Evolutionary conservation across 257 asterid species (phyloP), one percentile per base, ranked within the genome.

Genomic region (Coffea eugenioides): DNA sequence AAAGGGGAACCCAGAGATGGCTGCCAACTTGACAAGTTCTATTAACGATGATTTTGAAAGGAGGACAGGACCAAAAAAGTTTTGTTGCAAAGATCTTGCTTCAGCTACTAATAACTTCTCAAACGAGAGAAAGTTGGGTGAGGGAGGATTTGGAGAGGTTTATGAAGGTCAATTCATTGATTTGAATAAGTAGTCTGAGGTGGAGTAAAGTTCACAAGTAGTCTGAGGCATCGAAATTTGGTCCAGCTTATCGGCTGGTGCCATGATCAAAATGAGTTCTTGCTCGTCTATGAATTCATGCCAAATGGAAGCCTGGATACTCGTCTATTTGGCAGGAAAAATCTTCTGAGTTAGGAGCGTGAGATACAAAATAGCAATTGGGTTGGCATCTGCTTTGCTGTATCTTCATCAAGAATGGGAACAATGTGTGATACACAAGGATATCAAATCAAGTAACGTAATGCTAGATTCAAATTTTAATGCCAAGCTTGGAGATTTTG

Each of bases 341-440:
- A 15, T 31, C 79, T 80, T 71, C 86, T 84, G 7, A 62, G 51
- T 9, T 87, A 86, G 34, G 88, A 71, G 31, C 25, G 36, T 69
- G 41, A 84, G 90, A 61, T 80, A 87, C 57, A 87, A 82, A 74
- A 84, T 80, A 11, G 65, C 82, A 31, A 69, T 74, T 1, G 88
- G 90, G 6, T 73, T 84, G 68, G 88, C 90, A 21, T 82, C 90
- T 0, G 86, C 83, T 23, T 43, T 87, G 80, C 81, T 87, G 25
- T 87, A 87, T 76, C 83, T 87, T 56, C 90, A 87, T 12, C 86
- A 87, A 80, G 90, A 86, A 59, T 84, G 88, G 83, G 88, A 87
- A 39, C 85, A 87, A 34, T 84, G 90, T 16, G 90, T 87, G 21
- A 69, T 87, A 3, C 90, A 84, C 8, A 74, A 88, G 75, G 90